Evolutionary conservation across 2,329 filamentous ascomycete genomes (phyloP), one percentile per base, ranked within the genome.

Genomic region (Stromatinia cepivora): DNA sequence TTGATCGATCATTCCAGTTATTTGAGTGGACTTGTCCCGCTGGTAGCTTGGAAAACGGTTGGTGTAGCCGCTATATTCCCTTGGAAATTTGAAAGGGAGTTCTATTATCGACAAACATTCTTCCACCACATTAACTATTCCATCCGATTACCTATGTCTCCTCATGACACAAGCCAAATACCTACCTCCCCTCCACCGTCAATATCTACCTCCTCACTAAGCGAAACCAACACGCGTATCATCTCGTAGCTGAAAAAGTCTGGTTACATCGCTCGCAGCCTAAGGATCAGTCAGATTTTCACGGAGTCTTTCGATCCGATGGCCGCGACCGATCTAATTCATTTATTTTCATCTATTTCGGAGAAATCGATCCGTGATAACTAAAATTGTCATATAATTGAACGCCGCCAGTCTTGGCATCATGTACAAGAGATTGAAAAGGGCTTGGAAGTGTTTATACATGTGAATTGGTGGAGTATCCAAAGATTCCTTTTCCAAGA

Each of bases 241-340:
- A 25, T 36, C 36, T 36, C n/a, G 59, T 50, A n/a, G 56, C 36
- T 58, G 56, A 58, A 36, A 50, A 52, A 9, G 0, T 36, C 15
- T 36, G 34, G 59, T 52, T 52, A 63, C 59, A 63, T 63, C 46
- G 45, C 46, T 36, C 25, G 42, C 28, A 36, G 13, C 42, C 56
- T 13, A 42, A 25, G 28, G 28, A 62, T 50, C 59, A 50, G 22
- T 45, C 28, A 45, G 20, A 62, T 25, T 34, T 25, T 50, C 7
- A 52, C 59, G 45, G 59, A 63, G 25, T 48, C 28, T 34, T 34
- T 48, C 45, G 17, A 39, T 48, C 46, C 46, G 46, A 39, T 58
- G 53, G 28, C 28, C 58, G 42, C 45, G 28, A 48, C 59, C 31
- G 46, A 63, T 25, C 13, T 10, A 13, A 15, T 42, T 42, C 39